Conservation (phyloP, 2,329 filamentous ascomycete genomes). For the Fusarium camptoceras region DNA sequence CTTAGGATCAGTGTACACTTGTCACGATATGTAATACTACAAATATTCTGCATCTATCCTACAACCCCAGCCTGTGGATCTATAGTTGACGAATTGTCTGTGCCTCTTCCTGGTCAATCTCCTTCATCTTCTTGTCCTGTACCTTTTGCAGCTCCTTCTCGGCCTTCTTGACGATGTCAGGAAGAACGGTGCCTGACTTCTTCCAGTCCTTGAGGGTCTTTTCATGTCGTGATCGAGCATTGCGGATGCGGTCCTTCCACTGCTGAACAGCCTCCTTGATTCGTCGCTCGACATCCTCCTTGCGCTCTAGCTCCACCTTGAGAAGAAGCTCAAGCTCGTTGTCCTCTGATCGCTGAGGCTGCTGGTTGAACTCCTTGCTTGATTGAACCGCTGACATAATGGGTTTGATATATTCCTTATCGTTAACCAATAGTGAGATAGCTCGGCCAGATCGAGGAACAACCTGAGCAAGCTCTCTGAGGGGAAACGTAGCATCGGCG, state of each 20-base stretch:
- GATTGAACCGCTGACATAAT: conserved; percentile 67
- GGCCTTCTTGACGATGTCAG: conserved; percentile 63
- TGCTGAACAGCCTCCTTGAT: conserved; percentile 60
- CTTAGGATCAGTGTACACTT: conserved; percentile 44
- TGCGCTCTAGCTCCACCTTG: conserved; percentile 64
- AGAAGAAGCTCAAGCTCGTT: conserved; percentile 70
- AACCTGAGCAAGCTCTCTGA: conserved; percentile 67
- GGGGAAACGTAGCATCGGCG: conserved; percentile 55
- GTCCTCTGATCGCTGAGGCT: conserved; percentile 68
- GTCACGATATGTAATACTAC: conserved; percentile 47
- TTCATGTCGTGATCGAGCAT: conserved; percentile 60
- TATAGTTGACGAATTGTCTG: conserved; percentile 57
- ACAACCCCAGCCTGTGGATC: conserved; percentile 13
- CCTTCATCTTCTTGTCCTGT: conserved; percentile 66
- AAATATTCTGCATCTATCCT: conserved; percentile 38
- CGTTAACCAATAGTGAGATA: conserved; percentile 57
- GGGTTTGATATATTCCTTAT: conserved; percentile 61
- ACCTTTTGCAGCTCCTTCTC: conserved; percentile 61
- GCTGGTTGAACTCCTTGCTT: conserved; percentile 68
- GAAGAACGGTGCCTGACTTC: conserved; percentile 57
- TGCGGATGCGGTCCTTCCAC: conserved; percentile 64
- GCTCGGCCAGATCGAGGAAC: conserved; percentile 59
- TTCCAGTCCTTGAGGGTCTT: conserved; percentile 63
- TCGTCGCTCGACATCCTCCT: conserved; percentile 59
- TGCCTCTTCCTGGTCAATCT: conserved; percentile 63